These are phyloP conservation scores for Neurospora crassa DNA, from an alignment of 2,329 filamentous ascomycete genomes.

Conservation along the genomic window DNA sequence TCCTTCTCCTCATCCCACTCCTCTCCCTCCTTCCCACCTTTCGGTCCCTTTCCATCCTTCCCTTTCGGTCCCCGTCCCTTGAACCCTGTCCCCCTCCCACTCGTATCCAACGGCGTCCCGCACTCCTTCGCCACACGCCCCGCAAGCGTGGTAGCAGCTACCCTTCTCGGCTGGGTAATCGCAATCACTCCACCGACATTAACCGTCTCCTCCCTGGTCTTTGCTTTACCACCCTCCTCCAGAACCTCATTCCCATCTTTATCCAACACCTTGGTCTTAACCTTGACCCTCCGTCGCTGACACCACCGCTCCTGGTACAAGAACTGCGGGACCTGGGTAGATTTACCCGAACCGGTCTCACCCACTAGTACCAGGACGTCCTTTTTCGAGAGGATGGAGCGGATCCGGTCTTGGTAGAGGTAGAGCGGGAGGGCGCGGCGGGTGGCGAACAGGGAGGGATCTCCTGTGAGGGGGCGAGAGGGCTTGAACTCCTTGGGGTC, in stretches of 20 bases:
- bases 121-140: constrained; percentile 76
- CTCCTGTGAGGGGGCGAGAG: constrained; percentile 9
- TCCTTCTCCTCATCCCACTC: not conserved
- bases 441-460: constrained; percentile 28
- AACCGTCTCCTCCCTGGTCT: constrained; percentile 28
- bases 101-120: constrained; percentile 37
- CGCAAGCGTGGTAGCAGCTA: constrained; percentile 87
- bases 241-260: constrained; percentile 8
- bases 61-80: not conserved
- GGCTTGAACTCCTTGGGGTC: not conserved
- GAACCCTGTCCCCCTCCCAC: not conserved
- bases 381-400: constrained; percentile 48
- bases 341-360: constrained; percentile 95
- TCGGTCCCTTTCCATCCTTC: not conserved
- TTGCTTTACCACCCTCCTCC: not conserved
- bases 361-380: constrained; percentile 79
- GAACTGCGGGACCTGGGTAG: constrained; percentile 92
- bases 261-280: constrained; percentile 22
- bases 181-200: constrained; percentile 72
- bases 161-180: constrained; percentile 86
- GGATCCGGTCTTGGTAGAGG: constrained; percentile 61
- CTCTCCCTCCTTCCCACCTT: not conserved
- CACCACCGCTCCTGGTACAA: constrained; percentile 75
- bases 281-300: constrained; percentile 43
- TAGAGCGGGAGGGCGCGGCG: constrained; percentile 75